Conservation (phyloP, 164 flowering plant genomes). For the Taxillus chinensis region DNA sequence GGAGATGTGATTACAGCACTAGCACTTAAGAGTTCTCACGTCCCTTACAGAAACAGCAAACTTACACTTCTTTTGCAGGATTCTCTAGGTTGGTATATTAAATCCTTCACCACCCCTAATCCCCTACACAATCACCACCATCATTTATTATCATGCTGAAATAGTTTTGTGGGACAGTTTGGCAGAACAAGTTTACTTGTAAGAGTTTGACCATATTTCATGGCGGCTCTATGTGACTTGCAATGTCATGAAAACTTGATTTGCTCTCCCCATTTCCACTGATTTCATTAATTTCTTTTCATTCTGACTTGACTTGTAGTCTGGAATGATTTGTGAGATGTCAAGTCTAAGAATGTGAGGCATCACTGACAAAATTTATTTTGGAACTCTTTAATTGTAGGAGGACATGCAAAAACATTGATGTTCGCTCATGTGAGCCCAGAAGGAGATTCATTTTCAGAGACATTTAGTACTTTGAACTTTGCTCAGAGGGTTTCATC, state of each 20-base stretch:
- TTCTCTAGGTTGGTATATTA: constrained; percentile 48
- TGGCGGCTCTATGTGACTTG: too few species aligned
- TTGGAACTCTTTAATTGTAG: constrained; percentile 25
- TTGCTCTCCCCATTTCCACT: too few species aligned
- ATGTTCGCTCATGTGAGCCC: constrained; percentile 95
- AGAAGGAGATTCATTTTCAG: constrained; percentile 60
- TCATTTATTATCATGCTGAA: neutral
- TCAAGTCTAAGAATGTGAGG: too few species aligned
- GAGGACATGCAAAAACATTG: constrained; percentile 80
- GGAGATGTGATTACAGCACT: constrained; percentile 83
- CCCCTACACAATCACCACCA: neutral
- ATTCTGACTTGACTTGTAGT: too few species aligned
- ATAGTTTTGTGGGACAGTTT: too few species aligned
- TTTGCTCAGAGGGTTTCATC: constrained; percentile 82
- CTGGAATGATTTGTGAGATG: too few species aligned
- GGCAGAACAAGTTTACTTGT: too few species aligned
- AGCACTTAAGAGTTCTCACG: constrained; percentile 72
- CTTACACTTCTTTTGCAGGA: constrained; percentile 85
- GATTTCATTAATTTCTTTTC: too few species aligned
- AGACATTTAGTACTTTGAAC: constrained; percentile 71
- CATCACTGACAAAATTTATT: neutral
- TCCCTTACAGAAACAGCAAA: constrained; percentile 90
- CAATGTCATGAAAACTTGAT: too few species aligned
- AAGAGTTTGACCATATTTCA: too few species aligned
- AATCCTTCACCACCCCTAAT: too few species aligned